These are phyloP conservation scores for Pichia californica DNA, from an alignment of 805 yeast species.

Conservation along the genomic window DNA sequence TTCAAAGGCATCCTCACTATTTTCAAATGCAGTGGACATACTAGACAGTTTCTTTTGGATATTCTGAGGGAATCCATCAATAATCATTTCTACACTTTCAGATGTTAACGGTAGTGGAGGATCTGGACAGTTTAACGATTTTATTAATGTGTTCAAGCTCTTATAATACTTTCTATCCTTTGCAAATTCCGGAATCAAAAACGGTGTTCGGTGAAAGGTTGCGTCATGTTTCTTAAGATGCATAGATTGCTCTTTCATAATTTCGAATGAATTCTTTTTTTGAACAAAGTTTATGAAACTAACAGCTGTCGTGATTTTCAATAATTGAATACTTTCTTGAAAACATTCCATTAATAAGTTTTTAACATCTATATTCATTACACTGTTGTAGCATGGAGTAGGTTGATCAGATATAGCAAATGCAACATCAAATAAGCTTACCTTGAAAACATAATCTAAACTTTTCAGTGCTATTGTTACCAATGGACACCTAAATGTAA, in stretches of 20 bases:
- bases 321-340: constrained; percentile 19
- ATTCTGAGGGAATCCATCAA: constrained; percentile 28
- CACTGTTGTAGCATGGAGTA: constrained; percentile 54
- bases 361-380: constrained; percentile 46
- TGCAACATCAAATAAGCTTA: constrained; percentile 23
- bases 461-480: constrained; percentile 39
- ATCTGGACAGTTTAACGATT: constrained; percentile 59
- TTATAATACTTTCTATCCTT: constrained; percentile 44
- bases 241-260: constrained; percentile 48
- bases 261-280: constrained; percentile 40
- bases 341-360: constrained; percentile 30
- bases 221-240: constrained; percentile 72
- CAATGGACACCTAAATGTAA: constrained; percentile 49
- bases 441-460: constrained; percentile 18
- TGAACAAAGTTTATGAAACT: constrained; percentile 53
- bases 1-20: constrained; percentile 4
- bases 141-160: constrained; percentile 45
- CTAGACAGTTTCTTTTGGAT: constrained; percentile 15
- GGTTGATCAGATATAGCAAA: constrained; percentile 63
- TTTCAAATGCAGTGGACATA: constrained; percentile 1
- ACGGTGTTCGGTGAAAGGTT: constrained; percentile 75
- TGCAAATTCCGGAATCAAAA: constrained; percentile 48
- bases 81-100: constrained; percentile 39
- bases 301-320: constrained; percentile 52
- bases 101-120: constrained; percentile 53